Evolutionary conservation across 129 eudicot species (phyloP).

Genomic region (Helichrysum umbraculigerum): DNA sequence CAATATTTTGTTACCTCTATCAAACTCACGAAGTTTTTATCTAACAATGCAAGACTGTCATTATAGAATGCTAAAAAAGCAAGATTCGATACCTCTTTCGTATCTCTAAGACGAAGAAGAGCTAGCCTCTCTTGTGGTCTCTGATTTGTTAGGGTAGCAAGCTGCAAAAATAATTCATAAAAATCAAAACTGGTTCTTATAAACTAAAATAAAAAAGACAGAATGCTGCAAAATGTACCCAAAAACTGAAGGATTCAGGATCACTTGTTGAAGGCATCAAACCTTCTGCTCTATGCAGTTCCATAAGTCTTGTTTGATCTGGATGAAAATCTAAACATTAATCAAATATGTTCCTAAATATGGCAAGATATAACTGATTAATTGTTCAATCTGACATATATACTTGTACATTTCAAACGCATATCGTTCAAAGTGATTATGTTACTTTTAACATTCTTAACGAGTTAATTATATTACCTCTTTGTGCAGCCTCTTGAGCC

Average conservation of each 20-base stretch:
- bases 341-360: not conserved
- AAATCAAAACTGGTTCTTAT: not conserved
- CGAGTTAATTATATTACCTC: conserved; percentile 41
- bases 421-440: not conserved
- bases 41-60: not conserved
- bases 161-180: conserved; percentile 44
- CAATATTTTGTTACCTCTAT: not conserved
- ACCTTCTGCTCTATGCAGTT: conserved; percentile 83
- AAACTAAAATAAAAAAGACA: not conserved
- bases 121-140: conserved; percentile 84
- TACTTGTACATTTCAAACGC: not conserved
- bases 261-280: conserved; percentile 83
- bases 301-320: conserved; percentile 74
- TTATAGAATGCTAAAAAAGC: conserved; percentile 10
- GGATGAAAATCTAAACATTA: not conserved
- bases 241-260: conserved; percentile 96
- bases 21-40: not conserved
- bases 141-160: conserved; percentile 65
- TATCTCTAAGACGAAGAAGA: conserved; percentile 85
- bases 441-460: not conserved
- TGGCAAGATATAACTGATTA: not conserved
- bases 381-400: not conserved
- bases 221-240: conserved; percentile 55
- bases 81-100: conserved; percentile 58
- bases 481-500: conserved; percentile 82